Conservation (phyloP, 1,284 basidiomycete genomes). For the Meripilus lineatus region DNA sequence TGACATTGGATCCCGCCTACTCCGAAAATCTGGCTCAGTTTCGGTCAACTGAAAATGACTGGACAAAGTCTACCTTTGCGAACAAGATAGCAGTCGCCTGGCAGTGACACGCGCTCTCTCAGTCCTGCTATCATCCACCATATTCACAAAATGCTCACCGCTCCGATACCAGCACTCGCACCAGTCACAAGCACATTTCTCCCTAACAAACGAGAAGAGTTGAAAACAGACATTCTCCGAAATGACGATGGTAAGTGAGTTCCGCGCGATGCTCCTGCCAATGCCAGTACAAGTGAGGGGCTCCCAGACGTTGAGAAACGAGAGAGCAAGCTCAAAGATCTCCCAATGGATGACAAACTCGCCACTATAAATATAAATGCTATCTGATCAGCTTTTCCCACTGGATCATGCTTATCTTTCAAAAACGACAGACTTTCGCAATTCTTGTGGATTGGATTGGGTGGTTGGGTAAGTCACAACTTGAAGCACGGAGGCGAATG, state of each 20-base stretch:
- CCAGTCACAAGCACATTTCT: conserved; percentile 88
- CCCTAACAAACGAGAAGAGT: conserved; percentile 68
- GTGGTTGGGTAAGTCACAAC: no score
- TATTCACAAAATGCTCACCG: no score
- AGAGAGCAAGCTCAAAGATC: conserved; percentile 2
- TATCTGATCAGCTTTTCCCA: conserved; percentile 17
- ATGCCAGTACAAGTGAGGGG: conserved; percentile 1
- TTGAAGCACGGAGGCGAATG: no score
- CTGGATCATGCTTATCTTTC: neutral
- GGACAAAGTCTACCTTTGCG: conserved; percentile 52
- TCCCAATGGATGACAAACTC: conserved; percentile 5
- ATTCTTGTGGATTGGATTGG: no score
- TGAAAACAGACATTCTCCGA: conserved; percentile 70
- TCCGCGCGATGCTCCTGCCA: no score
- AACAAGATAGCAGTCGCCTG: conserved; percentile 83
- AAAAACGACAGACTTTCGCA: conserved; percentile 5
- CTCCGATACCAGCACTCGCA: conserved; percentile 80
- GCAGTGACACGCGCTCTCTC: no score
- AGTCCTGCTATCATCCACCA: no score
- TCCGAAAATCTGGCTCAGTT: neutral
- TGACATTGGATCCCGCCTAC: conserved; percentile 75
- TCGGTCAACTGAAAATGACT: neutral
- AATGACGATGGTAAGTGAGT: conserved; percentile 8
- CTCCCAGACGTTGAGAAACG: conserved; percentile 3
- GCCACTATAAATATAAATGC: conserved; percentile 6